Evolutionary conservation across 495 filamentous ascomycete species (phyloP), one percentile per base, ranked within the genome.

Genomic region (Diplogelasinospora grovesii): DNA sequence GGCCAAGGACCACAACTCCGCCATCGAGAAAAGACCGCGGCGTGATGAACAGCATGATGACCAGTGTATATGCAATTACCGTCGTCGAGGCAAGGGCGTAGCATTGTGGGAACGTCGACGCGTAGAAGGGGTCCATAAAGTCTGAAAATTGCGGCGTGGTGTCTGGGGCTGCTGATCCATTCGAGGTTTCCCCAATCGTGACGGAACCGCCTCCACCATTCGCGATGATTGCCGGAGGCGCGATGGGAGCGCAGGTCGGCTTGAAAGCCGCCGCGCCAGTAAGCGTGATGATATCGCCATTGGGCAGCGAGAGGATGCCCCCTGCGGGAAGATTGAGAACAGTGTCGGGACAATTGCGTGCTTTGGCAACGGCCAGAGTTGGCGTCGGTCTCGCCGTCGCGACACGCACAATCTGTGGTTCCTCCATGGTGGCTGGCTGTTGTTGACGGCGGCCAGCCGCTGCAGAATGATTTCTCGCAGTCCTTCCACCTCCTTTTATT

Each of bases 1-100:
- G 72, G 24, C 85, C 81, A n/a, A 90, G 63, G 35, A 89, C 78
- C 30, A 89, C 84, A 14, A 80, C 77, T 10, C 85, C 83, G n/a
- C 85, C 86, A 24, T 88, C 76, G 40, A 89, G 82, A 60, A 89
- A 94, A 3, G 87, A 95, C 37, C 85, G 81, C 27, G 82, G 92
- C 3, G 87, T 93, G 41, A 96, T 90, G 40, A 95, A 71, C 11
- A 98, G 83, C 69, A 97, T 90, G 27, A 95, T 87, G 31, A 98
- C 82, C 22, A 98, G 76, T 53, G 95, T 81, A 60, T 94, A 98
- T 32, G 88, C 87, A 22, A 96, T 81, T 16, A 95, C 84, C 0
- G 92, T 96, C 14, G 85, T 83, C 19, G 86, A 86, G 37, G 86
- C 87, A 41, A 96, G 86, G 20, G 86, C 89, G 52, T 95, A 98